These are phyloP conservation scores for Lactarius trivialis DNA, from an alignment of 768 basidiomycete species.

Conservation along the genomic window DNA sequence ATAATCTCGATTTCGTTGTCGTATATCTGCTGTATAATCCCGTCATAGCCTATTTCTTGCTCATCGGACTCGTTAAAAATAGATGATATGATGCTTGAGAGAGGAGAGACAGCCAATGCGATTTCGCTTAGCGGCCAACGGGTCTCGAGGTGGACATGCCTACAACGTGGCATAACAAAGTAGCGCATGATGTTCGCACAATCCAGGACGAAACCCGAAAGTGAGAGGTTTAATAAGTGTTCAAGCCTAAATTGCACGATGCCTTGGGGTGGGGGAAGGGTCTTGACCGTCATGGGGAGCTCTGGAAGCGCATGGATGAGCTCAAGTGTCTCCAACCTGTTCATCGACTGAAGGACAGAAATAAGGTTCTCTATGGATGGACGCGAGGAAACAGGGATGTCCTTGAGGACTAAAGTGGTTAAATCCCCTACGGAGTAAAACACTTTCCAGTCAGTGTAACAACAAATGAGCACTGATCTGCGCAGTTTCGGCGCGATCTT, in stretches of 20 bases:
- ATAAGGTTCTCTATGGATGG: constrained; percentile 8
- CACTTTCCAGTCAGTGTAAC: constrained; percentile 11
- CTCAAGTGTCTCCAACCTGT: constrained; percentile 4
- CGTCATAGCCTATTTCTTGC: constrained; percentile 2
- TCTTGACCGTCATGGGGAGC: constrained; percentile 1
- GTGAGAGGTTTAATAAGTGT: neutral
- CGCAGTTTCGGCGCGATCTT: constrained; percentile 9
- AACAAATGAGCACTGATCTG: neutral
- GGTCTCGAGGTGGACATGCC: neutral
- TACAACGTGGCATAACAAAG: constrained; percentile 8
- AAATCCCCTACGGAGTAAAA: constrained; percentile 7
- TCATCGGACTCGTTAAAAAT: constrained; percentile 2
- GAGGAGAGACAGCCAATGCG: constrained; percentile 2
- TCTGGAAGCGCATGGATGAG: constrained; percentile 3
- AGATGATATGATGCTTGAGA: constrained; percentile 9
- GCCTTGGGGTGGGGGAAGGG: constrained; percentile 4
- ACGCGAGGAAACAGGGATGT: neutral
- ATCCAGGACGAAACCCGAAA: constrained; percentile 10
- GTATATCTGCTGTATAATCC: neutral
- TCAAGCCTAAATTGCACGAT: constrained; percentile 1
- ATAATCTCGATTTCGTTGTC: neutral
- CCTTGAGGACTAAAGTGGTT: constrained; percentile 1
- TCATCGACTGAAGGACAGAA: constrained; percentile 5
- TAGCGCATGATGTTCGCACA: constrained; percentile 11
- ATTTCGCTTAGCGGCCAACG: neutral